A percentile compares a stretch with the other conserved stretches of the same genome.
These are phyloP conservation scores for Coriaria nepalensis DNA, from an alignment of 306 rosid genomes.

Conservation along the genomic window DNA sequence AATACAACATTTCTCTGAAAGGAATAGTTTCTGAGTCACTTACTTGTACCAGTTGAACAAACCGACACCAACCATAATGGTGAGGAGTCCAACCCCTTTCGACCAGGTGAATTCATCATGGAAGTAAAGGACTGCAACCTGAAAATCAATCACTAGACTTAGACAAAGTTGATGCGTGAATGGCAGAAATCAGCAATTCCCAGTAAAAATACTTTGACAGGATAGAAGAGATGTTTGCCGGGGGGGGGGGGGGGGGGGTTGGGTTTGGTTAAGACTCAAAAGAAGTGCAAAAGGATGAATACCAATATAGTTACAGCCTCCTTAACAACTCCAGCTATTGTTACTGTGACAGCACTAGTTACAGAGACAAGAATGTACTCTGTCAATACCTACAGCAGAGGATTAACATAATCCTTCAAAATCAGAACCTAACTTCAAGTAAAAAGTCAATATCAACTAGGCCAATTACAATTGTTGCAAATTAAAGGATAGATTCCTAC, in stretches of 20 bases:
- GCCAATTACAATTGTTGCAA: conserved; percentile 2
- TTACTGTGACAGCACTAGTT: conserved; percentile 95
- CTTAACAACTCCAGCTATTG: conserved; percentile 96
- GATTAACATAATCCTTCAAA: conserved; percentile 11
- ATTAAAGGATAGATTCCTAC: conserved; percentile 27
- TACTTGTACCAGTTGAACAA: conserved; percentile 98
- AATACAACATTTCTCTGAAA: too few relatives aligned
- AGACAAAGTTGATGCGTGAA: conserved; percentile 7
- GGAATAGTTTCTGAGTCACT: conserved; percentile 24
- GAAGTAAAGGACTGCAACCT: conserved; percentile 94
- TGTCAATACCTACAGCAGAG: conserved; percentile 63
- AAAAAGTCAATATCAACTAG: neutral
- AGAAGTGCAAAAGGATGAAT: conserved; percentile 11
- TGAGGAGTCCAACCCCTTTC: conserved; percentile 74
- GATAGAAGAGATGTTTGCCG: neutral
- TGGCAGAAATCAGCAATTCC: neutral
- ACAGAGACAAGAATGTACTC: conserved; percentile 83
- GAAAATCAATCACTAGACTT: conserved; percentile 16
- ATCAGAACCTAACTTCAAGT: neutral
- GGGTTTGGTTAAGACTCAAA: too few relatives aligned
- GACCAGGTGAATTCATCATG: conserved; percentile 76
- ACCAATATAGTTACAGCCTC: conserved; percentile 97
- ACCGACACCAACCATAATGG: conserved; percentile 79
- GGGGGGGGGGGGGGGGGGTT: too few relatives aligned
- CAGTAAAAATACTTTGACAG: neutral